These are phyloP conservation scores for Tothia fuscella DNA, from an alignment of 2,329 filamentous ascomycete species.

Conservation along the genomic window DNA sequence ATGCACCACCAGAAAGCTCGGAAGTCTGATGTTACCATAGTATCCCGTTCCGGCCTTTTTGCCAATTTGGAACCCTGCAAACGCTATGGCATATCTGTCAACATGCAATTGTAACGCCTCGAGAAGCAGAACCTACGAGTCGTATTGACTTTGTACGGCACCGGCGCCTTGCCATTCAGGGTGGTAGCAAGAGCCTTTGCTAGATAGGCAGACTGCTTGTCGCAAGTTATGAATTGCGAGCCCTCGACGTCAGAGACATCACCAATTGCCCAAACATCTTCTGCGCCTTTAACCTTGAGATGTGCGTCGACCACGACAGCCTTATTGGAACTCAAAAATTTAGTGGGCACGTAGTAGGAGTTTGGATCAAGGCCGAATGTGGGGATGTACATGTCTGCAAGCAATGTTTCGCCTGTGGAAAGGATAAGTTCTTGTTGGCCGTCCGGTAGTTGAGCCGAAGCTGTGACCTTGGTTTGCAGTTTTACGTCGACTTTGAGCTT, in stretches of 20 bases:
- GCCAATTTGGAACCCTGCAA: not conserved
- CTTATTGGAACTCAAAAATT: not conserved
- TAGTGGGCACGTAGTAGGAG: not conserved
- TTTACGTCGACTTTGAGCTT: not conserved
- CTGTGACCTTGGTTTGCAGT: not conserved
- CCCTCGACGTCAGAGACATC: not conserved
- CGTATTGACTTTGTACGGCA: not conserved
- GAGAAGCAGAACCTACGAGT: not conserved
- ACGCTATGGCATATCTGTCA: too few relatives aligned
- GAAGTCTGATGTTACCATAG: not conserved
- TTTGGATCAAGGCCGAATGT: not conserved
- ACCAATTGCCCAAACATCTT: not conserved
- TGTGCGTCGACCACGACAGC: not conserved
- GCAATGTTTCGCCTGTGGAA: not conserved
- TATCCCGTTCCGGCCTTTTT: not conserved
- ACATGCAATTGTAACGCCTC: too few relatives aligned
- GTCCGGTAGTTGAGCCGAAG: not conserved
- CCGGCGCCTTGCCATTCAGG: not conserved
- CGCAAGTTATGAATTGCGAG: not conserved
- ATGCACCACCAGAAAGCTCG: not conserved
- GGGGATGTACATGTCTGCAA: not conserved
- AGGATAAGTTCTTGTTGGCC: not conserved
- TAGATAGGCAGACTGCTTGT: not conserved
- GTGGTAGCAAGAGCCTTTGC: not conserved
- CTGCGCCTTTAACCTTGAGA: not conserved